Conservation (phyloP, 169 alveolate genomes). For the Eimeria maxima region DNA sequence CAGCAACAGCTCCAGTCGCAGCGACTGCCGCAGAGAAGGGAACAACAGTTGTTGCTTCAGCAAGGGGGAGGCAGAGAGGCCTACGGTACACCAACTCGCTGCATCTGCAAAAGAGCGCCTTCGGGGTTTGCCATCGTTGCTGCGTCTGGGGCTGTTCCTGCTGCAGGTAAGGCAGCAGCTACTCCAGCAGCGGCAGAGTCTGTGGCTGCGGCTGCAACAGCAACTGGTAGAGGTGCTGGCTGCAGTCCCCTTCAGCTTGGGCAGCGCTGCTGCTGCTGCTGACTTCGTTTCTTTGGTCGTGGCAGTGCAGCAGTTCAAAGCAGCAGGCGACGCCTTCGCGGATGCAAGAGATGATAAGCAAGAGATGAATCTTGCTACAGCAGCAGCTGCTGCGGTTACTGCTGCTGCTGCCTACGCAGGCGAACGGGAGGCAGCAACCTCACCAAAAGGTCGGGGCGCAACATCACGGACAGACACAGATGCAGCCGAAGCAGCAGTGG, state of each 20-base stretch:
- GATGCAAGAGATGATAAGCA: not conserved
- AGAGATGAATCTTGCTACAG: conserved; percentile 21
- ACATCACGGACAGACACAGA: not conserved
- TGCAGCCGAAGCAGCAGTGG: no score
- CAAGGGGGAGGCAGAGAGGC: not conserved
- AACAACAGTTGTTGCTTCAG: not conserved
- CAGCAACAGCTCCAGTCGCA: not conserved
- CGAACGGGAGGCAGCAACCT: conserved; percentile 3
- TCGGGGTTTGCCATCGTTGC: conserved; percentile 22
- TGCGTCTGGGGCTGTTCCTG: conserved; percentile 35
- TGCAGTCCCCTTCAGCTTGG: not conserved
- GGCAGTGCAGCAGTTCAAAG: conserved; percentile 7
- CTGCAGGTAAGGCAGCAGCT: not conserved
- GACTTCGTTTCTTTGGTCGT: conserved; percentile 10
- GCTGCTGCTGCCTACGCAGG: conserved; percentile 46
- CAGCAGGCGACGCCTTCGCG: conserved; percentile 21
- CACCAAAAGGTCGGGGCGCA: not conserved
- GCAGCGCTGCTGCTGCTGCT: not conserved
- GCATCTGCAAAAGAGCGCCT: conserved; percentile 14
- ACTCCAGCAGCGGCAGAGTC: no score
- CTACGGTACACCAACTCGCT: not conserved
- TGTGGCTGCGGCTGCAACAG: not conserved
- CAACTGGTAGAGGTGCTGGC: conserved; percentile 14
- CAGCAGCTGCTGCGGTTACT: conserved; percentile 1
- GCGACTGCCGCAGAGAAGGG: not conserved